Percentiles rank a stretch among this genome's conserved stretches.
phyloP scores from a whole-genome alignment of 352 stramenopile species.

The Globisporangium irregulare region DNA sequence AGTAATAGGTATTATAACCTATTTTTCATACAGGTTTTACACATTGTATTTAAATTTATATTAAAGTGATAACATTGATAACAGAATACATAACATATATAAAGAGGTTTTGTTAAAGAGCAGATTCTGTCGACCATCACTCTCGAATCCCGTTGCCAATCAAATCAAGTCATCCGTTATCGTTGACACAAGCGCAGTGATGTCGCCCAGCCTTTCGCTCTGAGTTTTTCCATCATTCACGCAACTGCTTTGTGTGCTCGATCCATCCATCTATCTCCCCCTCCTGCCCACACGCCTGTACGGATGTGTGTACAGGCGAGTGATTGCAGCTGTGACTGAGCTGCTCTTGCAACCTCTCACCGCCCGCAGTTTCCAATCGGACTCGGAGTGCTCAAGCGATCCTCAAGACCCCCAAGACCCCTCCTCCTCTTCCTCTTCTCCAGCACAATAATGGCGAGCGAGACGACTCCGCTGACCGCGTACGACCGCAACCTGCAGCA shows the following conservation, averaged over 20 bases:
- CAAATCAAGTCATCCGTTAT: neutral
- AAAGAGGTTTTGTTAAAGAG: neutral
- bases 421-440: neutral
- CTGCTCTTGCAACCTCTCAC: neutral
- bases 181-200: neutral
- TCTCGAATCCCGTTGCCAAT: neutral
- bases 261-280: neutral
- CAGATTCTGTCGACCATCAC: neutral
- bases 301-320: slow-evolving; percentile 1
- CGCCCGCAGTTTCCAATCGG: neutral
- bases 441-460: slow-evolving; percentile 9
- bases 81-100: neutral
- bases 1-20: neutral
- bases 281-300: neutral
- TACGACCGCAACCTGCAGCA: slow-evolving; percentile 22
- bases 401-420: neutral
- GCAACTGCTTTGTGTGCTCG: neutral
- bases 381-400: neutral
- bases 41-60: too few relatives aligned
- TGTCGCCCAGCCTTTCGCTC: neutral
- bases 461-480: slow-evolving; percentile 15
- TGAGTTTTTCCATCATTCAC: neutral
- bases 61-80: too few relatives aligned
- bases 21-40: neutral
- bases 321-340: neutral